Base-by-base conservation (phyloP, 345 rosid species). In the Salix udensis region DNA sequence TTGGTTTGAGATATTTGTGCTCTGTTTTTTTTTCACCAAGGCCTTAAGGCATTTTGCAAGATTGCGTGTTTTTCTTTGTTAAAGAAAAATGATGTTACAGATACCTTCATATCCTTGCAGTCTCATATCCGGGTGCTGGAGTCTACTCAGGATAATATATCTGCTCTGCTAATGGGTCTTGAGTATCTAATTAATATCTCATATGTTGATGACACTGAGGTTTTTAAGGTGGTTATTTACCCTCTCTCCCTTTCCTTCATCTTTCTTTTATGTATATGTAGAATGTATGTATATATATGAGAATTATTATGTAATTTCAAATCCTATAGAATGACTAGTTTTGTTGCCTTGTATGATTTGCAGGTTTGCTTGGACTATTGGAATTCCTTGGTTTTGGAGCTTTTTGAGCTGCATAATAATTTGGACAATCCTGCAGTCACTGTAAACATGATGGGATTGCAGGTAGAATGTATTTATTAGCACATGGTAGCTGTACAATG, bases 351-450 rank as follows among this genome's bases (percentile, higher is more conserved):
- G 16, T 24, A 16, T 10, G 30, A 34, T 75, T 66, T 30, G 50
- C 85, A 96, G 98, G 99, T 96, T 78, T 96, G 99, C 88, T 85
- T 96, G 94, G 99, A 96, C 80, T 96, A 96, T 71, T 96, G 99
- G 99, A 96, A 96, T 74, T 75, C 91, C 48, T 86, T 94, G 79
- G 99, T 96, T 69, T 84, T 89, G 89, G 97, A 90, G 88, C 94
- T 94, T 31, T 96, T 91, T 84, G 96, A 94, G 84, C 90, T 91
- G 50, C 95, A 89, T 67, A 89, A 89, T 82, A 94, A 89, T 86
- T 68, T 88, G 67, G 98, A 94, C 75, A 92, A 90, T 86, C 94
- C 96, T 75, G 92, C 94, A 19, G 89, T 87, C 6, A 75, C 91
- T 69, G 88, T 82, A 64, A 90, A 78, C 86, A 78, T 94, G 91